phyloP scores from a whole-genome alignment of 2,329 filamentous ascomycete genomes.

The Cladophialophora psammophila region DNA sequence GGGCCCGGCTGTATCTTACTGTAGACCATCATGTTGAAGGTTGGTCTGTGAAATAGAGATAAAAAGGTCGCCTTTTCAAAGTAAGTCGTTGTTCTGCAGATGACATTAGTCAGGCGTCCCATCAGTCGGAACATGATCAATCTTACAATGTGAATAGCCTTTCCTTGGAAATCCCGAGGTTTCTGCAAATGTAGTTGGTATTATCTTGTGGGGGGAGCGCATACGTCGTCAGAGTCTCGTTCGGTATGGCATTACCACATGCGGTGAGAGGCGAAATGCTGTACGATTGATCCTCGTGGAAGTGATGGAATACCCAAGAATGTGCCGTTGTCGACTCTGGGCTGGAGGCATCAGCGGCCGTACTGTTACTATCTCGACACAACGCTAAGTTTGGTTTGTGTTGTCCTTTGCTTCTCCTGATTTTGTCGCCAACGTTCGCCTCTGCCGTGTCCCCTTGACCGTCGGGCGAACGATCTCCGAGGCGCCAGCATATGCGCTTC shows the following conservation, averaged over 20 bases:
- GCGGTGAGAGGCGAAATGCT: conserved; percentile 8
- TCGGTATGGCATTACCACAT: neutral
- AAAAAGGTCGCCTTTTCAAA: conserved; percentile 19
- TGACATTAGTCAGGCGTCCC: neutral
- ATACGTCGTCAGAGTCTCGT: neutral
- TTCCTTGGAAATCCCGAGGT: conserved; percentile 1
- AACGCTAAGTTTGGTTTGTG: neutral
- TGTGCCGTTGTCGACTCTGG: conserved; percentile 17
- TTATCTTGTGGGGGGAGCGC: conserved; percentile 3
- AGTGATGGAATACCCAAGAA: conserved; percentile 22
- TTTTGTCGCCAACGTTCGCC: neutral
- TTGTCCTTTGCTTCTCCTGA: neutral
- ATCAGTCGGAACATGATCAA: neutral
- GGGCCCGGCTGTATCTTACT: neutral
- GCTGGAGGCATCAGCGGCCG: conserved; percentile 4
- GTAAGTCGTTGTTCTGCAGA: conserved; percentile 1
- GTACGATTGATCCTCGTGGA: conserved; percentile 22
- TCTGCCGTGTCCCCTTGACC: neutral
- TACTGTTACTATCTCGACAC: neutral
- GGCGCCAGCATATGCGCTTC: conserved; percentile 5
- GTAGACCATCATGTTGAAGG: conserved; percentile 14
- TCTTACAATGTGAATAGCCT: conserved; percentile 14
- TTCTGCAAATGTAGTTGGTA: conserved; percentile 1
- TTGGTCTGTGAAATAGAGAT: conserved; percentile 18
- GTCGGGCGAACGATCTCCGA: neutral